Evolutionary conservation across 306 rosid genomes (phyloP).

Genomic region (Vachellia pachyceras): DNA sequence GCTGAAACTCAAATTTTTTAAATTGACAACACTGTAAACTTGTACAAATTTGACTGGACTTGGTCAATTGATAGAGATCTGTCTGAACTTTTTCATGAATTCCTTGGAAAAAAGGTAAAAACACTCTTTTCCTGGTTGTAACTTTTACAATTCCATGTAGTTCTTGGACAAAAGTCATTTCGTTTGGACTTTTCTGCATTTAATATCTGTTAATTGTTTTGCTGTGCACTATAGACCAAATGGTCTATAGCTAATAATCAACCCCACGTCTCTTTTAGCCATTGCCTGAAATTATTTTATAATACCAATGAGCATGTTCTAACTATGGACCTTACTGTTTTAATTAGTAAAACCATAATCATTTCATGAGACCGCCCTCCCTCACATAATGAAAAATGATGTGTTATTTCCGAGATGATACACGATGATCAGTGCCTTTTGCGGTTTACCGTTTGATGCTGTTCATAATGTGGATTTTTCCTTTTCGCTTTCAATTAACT

Average conservation of each 20-base stretch:
- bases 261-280: not conserved
- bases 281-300: not conserved
- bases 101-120: not conserved
- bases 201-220: not conserved
- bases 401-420: not conserved
- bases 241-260: not conserved
- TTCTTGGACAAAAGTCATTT: not conserved
- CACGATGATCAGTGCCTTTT: not conserved
- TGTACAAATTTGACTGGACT: not conserved
- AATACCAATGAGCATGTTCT: not conserved
- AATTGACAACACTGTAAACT: not conserved
- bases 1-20: not conserved
- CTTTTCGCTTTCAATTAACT: not conserved
- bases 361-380: not conserved
- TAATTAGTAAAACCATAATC: not conserved
- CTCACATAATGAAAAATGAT: not conserved
- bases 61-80: not conserved
- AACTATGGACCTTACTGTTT: not conserved
- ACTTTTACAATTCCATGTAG: not conserved
- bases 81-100: not conserved
- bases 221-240: not conserved
- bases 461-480: constrained; percentile 3
- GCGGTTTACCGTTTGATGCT: not conserved
- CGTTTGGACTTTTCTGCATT: not conserved
- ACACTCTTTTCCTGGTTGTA: not conserved